phyloP scores from a whole-genome alignment of 441 rosid genomes.

The Rhodomyrtus psidioides region DNA sequence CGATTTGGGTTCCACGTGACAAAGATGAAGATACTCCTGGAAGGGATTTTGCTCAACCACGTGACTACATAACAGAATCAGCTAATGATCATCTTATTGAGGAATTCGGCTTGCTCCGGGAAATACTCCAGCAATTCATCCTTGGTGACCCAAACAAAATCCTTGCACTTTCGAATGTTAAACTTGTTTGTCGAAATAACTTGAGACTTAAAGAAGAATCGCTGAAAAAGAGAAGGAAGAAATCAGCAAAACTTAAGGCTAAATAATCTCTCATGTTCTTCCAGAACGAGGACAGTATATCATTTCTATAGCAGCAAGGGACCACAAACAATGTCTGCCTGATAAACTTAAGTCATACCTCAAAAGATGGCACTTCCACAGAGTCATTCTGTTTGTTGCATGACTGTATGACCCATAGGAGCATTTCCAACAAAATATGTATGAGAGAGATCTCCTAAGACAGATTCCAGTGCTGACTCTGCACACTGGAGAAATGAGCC shows the following conservation, averaged over 20 bases:
- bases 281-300: not conserved
- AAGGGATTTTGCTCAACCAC: not conserved
- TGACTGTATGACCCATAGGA: slow-evolving; percentile 85
- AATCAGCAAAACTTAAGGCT: not conserved
- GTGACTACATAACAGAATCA: slow-evolving; percentile 14
- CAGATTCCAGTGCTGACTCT: slow-evolving; percentile 73
- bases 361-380: slow-evolving; percentile 33
- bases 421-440: slow-evolving; percentile 93
- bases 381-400: slow-evolving; percentile 32
- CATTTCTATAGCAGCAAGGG: not conserved
- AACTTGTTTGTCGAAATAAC: slow-evolving; percentile 18
- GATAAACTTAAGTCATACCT: slow-evolving; percentile 32
- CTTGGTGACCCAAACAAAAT: slow-evolving; percentile 45
- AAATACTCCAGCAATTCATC: slow-evolving; percentile 30
- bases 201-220: slow-evolving; percentile 80
- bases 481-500: slow-evolving; percentile 54
- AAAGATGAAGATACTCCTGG: not conserved
- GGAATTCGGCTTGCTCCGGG: slow-evolving; percentile 63
- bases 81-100: slow-evolving; percentile 82
- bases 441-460: slow-evolving; percentile 67
- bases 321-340: not conserved
- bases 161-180: slow-evolving; percentile 42
- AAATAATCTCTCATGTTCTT: not conserved
- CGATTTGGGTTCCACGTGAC: too few species aligned
- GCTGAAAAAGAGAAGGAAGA: slow-evolving; percentile 3